Evolutionary conservation across 192 early-diverging fungal species (phyloP).

Genomic region (Spizellomyces punctatus): DNA sequence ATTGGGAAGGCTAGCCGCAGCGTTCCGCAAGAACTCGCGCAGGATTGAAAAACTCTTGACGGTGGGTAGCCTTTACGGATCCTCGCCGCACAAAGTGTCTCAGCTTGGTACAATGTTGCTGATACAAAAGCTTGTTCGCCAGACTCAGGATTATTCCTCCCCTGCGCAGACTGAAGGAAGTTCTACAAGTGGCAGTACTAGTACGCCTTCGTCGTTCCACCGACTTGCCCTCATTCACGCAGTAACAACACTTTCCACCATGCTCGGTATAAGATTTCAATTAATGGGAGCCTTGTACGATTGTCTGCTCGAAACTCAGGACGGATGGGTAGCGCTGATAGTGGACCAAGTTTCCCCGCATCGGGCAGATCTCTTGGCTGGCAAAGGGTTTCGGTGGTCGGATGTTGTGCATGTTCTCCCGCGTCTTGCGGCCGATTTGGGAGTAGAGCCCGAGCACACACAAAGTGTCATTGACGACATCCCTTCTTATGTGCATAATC

Average conservation of each 20-base stretch:
- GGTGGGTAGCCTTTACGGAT: neutral
- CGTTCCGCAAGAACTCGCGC: neutral
- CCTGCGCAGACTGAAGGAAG: too few species aligned
- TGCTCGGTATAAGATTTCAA: conserved; percentile 2
- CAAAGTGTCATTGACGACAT: neutral
- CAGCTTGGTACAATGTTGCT: too few species aligned
- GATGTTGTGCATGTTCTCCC: conserved; percentile 3
- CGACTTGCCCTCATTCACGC: neutral
- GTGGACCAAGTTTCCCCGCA: neutral
- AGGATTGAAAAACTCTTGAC: neutral
- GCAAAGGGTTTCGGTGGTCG: conserved; percentile 19
- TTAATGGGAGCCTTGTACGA: conserved; percentile 10
- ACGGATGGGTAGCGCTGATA: conserved; percentile 10
- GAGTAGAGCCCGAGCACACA: neutral
- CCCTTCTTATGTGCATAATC: neutral
- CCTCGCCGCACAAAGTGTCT: too few species aligned
- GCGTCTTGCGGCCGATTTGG: neutral
- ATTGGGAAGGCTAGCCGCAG: neutral
- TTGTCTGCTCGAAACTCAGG: conserved; percentile 3
- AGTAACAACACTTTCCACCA: neutral
- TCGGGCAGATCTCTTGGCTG: neutral
- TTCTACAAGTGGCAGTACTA: too few species aligned
- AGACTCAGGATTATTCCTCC: too few species aligned
- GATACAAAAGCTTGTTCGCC: too few species aligned
- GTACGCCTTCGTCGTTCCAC: neutral